These are phyloP conservation scores for Sphagnum fallax DNA, from an alignment of 228 moss, liverwort and hornwort species.

Conservation along the genomic window DNA sequence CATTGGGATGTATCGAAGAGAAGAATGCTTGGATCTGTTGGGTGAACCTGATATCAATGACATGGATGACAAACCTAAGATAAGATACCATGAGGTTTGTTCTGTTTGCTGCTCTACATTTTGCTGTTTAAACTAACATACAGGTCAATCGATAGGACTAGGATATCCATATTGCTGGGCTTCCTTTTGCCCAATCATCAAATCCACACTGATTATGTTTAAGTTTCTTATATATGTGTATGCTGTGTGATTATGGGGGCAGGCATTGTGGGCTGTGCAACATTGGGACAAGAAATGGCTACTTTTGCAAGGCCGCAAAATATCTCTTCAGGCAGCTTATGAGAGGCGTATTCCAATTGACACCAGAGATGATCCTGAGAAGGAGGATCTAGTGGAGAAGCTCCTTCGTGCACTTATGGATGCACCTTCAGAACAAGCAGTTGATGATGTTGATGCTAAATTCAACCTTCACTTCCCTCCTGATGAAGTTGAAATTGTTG, in stretches of 20 bases:
- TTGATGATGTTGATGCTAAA: constrained; percentile 89
- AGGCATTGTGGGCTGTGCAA: constrained; percentile 86
- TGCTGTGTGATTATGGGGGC: background rate
- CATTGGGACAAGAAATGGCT: constrained; percentile 93
- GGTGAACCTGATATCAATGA: constrained; percentile 37
- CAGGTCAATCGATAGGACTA: no score
- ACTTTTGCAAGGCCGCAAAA: constrained; percentile 61
- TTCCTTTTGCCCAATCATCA: no score
- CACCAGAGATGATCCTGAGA: constrained; percentile 24
- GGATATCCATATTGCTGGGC: no score
- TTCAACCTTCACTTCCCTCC: constrained; percentile 77
- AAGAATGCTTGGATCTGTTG: constrained; percentile 65
- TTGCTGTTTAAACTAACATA: no score
- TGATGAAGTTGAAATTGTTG: constrained; percentile 63
- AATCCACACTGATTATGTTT: no score
- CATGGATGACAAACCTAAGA: constrained; percentile 30
- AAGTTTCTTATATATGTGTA: no score
- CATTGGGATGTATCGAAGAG: constrained; percentile 86
- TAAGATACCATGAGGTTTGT: constrained; percentile 66
- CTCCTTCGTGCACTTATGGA: constrained; percentile 48
- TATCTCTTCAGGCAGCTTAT: constrained; percentile 54
- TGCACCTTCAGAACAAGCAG: constrained; percentile 70
- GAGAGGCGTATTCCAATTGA: constrained; percentile 51
- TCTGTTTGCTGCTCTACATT: no score
- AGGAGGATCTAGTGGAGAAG: constrained; percentile 46